Base-by-base conservation (phyloP, 768 basidiomycete species). In the Ramaria sp. region DNA sequence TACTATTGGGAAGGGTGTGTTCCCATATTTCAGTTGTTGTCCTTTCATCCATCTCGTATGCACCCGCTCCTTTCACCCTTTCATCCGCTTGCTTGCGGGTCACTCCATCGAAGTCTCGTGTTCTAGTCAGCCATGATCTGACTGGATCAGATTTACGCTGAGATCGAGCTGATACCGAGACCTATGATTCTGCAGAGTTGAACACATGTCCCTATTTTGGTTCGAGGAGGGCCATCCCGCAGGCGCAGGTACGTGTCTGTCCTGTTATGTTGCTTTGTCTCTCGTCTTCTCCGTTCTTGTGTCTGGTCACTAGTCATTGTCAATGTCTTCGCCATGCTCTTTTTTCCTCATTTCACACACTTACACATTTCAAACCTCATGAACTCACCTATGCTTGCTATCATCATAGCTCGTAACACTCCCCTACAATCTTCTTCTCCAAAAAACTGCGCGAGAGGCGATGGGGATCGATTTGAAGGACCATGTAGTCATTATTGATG, bases 181-280 rank as follows among this genome's bases (percentile, higher is more conserved):
- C 13, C 18, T 34, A 15, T 28, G 38, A 22, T 15, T 20, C 42
- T 15, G n/a, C 16, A 55, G 53, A 55, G 32, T 22, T 55, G 27
- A 22, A 82, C 44, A 82, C 79, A 8, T 99, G 95, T 65, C 90
- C 95, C 0, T 99, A 98, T 68, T 99, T 97, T 66, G 91, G 87
- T 3, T 86, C 91, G 7, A 73, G 96, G 41, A 72, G 78, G 52
- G 92, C 93, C 13, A 91, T 97, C 51, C 81, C 85, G 36, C 88
- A 91, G 64, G 91, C 95, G 30, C 87, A 98, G 75, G 90, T 91
- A 57, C 41, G 73, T 57, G 30, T 9, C 9, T 18, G 27, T 2
- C 13, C 13, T 34, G 32, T 13, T 34, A 8, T 3, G 32, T 34
- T 34, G 8, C 32, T 34, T 13, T 8, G 9, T 34, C 32, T 9